These are phyloP conservation scores for Pythium scleroteichum DNA, from an alignment of 352 stramenopile species.

Conservation along the genomic window DNA sequence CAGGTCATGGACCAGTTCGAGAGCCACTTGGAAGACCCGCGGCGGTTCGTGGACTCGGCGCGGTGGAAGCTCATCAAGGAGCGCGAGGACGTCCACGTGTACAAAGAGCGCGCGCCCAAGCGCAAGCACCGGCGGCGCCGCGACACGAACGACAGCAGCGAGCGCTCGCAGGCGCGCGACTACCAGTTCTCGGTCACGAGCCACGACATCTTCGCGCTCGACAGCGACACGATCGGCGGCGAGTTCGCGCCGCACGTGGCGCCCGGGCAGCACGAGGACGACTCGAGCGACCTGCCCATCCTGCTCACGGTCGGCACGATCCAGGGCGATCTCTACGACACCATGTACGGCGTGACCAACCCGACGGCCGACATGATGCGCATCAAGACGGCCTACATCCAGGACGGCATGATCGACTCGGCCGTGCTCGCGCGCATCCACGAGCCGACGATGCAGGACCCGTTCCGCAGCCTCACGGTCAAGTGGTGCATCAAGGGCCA, in stretches of 20 bases:
- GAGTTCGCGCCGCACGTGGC: background rate
- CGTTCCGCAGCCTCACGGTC: conserved; percentile 47
- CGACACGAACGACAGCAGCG: conserved; percentile 1
- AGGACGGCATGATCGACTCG: conserved; percentile 48
- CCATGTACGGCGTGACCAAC: conserved; percentile 49
- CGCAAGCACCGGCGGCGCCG: conserved; percentile 3
- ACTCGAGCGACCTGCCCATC: conserved; percentile 28
- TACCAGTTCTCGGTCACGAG: conserved; percentile 8
- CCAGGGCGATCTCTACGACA: conserved; percentile 42
- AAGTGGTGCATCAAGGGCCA: conserved; percentile 59
- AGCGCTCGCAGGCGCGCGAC: background rate
- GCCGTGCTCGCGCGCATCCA: conserved; percentile 41
- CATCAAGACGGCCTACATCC: conserved; percentile 49
- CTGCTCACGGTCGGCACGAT: conserved; percentile 36
- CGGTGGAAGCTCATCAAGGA: conserved; percentile 58
- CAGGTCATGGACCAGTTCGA: conserved; percentile 44
- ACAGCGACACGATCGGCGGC: background rate
- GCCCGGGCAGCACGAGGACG: background rate
- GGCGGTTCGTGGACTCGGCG: conserved; percentile 38
- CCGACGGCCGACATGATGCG: conserved; percentile 45
- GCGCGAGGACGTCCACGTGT: conserved; percentile 25
- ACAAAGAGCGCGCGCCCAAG: conserved; percentile 10
- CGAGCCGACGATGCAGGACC: conserved; percentile 36
- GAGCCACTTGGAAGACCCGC: conserved; percentile 25
- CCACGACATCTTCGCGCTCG: conserved; percentile 9